Percentiles rank a stretch among this genome's conserved stretches.
Evolutionary conservation across 2,329 filamentous ascomycete genomes (phyloP).

Genomic region (Arthrobotrys conoides): DNA sequence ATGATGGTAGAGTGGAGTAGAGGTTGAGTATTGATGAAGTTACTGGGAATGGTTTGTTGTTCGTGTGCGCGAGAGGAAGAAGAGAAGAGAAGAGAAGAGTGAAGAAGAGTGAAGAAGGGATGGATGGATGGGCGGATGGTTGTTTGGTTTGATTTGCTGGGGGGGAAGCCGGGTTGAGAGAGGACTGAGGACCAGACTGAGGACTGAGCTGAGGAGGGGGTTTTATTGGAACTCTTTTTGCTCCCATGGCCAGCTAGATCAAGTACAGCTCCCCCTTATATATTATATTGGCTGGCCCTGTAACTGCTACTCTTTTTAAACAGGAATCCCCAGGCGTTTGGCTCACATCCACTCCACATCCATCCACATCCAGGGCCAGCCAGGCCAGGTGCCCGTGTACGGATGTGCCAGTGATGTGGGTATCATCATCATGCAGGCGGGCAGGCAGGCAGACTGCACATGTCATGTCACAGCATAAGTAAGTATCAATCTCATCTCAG

Average conservation of each 20-base stretch:
- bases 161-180: not conserved
- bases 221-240: constrained; percentile 1
- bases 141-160: not conserved
- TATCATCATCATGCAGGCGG: constrained; percentile 12
- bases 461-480: constrained; percentile 5
- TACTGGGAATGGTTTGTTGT: not conserved
- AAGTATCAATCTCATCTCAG: constrained; percentile 8
- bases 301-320: too few species aligned
- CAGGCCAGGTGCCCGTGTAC: too few species aligned
- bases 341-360: not conserved
- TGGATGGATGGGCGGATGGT: not conserved
- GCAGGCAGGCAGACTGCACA: constrained; percentile 12
- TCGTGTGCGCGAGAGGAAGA: not conserved
- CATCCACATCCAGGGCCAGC: not conserved
- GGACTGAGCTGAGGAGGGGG: not conserved
- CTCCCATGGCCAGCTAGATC: not conserved
- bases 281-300: too few species aligned
- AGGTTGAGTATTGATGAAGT: not conserved
- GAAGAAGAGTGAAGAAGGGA: not conserved
- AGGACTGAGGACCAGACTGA: too few species aligned
- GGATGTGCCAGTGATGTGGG: not conserved
- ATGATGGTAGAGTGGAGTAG: not conserved
- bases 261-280: too few species aligned
- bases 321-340: constrained; percentile 3
- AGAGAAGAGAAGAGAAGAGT: not conserved